Evolutionary conservation across 768 basidiomycete species (phyloP).

Genomic region (Tricholoma saponaceum): DNA sequence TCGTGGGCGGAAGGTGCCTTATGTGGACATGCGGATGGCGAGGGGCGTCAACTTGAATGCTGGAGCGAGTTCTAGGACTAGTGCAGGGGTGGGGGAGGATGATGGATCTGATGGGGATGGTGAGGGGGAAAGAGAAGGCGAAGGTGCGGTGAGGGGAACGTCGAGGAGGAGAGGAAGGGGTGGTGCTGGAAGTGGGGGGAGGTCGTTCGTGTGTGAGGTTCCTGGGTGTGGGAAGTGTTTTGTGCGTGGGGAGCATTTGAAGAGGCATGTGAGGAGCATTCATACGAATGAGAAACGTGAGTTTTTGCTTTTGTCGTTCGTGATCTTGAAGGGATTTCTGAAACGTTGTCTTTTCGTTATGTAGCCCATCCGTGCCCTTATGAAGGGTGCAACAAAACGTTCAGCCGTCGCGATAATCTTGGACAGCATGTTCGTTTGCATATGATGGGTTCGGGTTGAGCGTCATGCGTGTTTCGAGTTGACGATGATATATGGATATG

Average conservation of each 20-base stretch:
- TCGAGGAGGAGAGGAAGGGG: constrained; percentile 17
- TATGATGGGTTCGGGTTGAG: constrained; percentile 20
- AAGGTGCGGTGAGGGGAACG: constrained; percentile 2
- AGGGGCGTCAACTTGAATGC: constrained; percentile 2
- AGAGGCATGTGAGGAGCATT: constrained; percentile 83
- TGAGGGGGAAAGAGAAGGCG: neutral
- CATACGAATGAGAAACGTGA: constrained; percentile 92
- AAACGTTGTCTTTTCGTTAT: constrained; percentile 18
- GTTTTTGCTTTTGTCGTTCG: constrained; percentile 25
- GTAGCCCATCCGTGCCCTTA: constrained; percentile 59
- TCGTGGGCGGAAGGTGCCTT: constrained; percentile 64
- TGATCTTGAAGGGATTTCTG: neutral
- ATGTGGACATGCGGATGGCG: constrained; percentile 31
- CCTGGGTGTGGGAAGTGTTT: constrained; percentile 86
- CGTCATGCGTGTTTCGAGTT: neutral
- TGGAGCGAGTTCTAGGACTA: neutral
- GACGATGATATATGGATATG: neutral
- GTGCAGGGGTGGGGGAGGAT: neutral
- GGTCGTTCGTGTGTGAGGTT: constrained; percentile 73
- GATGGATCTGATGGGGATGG: constrained; percentile 8
- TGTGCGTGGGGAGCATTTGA: constrained; percentile 84
- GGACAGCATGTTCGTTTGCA: constrained; percentile 72
- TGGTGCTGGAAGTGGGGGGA: constrained; percentile 34
- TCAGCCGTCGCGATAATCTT: constrained; percentile 75
- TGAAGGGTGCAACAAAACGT: constrained; percentile 62